Evolutionary conservation across 2,329 filamentous ascomycete species (phyloP), one percentile per base, ranked within the genome.

Genomic region (Byssochlamys sp.): DNA sequence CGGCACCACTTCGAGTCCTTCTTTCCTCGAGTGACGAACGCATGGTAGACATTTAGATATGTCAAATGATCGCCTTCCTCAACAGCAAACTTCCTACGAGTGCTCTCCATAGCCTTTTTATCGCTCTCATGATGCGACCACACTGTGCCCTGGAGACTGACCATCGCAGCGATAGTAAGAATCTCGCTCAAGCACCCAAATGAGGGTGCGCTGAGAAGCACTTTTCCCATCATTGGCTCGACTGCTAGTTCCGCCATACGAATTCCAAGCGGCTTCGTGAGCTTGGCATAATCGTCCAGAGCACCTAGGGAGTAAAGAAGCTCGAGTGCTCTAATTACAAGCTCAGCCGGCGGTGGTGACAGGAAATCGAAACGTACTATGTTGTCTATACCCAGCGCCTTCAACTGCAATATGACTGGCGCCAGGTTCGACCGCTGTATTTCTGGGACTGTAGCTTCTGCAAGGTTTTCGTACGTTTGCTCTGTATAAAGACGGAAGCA

Each of bases 11-110:
- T 85, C 1, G 87, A 76, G 60, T 95, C 89, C 69, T 92, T 94
- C 65, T 85, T 87, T 1, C 91, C 91, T 60, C 85, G 88, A 1
- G 86, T 89, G 54, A 92, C 78, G 67, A 97, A 97, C 0, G 90
- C 84, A 68, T 91, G 87, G 69, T 94, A 97, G n/a, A 91, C 88
- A 66, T 99, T 97, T 48, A 96, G 81, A 10, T 96, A 81, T 0
- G 91, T 96, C 26, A 97, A 75, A 66, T 97, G 92, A 66, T 99
- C 94, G 0, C 94, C 94, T 76, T 97, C 91, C 60, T 95, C 90
- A 5, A 87, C 91, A 0, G 92, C 90, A 67, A 97, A 97, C 66
- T 88, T 89, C 53, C 89, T 82, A 52, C 89, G 81, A 28, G 86
- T 84, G 24, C 81, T 85, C 68, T 96, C 90, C 69, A 88, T 83